Base-by-base conservation (phyloP, 148 eudicot species). In the Vaccinium macrocarpon region DNA sequence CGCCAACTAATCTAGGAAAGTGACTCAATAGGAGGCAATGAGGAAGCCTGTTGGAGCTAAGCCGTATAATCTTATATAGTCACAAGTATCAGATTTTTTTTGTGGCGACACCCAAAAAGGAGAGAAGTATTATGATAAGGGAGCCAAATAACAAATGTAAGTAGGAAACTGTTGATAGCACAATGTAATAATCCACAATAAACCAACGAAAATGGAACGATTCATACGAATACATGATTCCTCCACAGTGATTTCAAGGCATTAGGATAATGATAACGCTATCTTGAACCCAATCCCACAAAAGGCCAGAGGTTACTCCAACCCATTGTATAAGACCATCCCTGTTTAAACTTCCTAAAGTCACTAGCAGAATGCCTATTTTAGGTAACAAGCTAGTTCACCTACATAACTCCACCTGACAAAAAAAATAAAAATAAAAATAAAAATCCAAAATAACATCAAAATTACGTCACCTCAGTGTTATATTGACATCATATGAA, bases 401-500 rank as follows among this genome's bases (percentile, higher is more conserved):
- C 42, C 38, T 68, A 27, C 42, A 68, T 12, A 83, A 59, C 55
- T 64, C 62, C 35, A 80, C 57, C 48, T 9, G 52, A 8, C 55
- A 72, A 86, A 0, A 21, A 79, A 80, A 23, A 56, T 0, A 27
- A 79, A 80, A 23, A 71, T n/a, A 38, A 15, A 42, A 8, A 56
- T 48, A 2, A 4, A 29, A 21, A 76, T 32, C 42, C 15, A 35
- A 48, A 74, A 19, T 1, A 42, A 29, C 46, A 51, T 66, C 57
- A 70, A 73, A 8, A 78, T 19, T 75, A 35, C 68, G 70, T 84
- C 89, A 95, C 99, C 99, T 95, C 80, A 95, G 87, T n/a, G 98
- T 97, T 66, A 97, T 87, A 88, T 97, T 97, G 90, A 89, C 91
- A 88, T 93, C 95, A 87, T 97, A 97, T 8, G 99, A 97, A 88